phyloP scores from a whole-genome alignment of 495 filamentous ascomycete genomes.

The Penicillium mononematosum region DNA sequence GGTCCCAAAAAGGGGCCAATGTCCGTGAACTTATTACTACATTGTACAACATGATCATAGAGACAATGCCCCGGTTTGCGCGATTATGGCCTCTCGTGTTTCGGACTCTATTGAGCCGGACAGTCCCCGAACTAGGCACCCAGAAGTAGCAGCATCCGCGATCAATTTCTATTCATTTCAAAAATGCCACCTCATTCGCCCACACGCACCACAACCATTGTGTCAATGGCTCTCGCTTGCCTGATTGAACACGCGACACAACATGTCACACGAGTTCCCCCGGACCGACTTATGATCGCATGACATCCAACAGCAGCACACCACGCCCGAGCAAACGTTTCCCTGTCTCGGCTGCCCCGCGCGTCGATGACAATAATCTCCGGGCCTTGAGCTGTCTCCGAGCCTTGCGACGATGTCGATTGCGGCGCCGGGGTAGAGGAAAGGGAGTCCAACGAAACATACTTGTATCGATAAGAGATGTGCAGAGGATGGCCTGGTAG shows the following conservation, averaged over 20 bases:
- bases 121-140: not conserved
- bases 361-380: slow-evolving; percentile 50
- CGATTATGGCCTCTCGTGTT: not conserved
- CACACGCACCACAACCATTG: slow-evolving; percentile 63
- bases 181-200: slow-evolving; percentile 28
- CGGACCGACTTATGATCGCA: slow-evolving; percentile 63
- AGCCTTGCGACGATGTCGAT: slow-evolving; percentile 3
- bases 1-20: slow-evolving; percentile 3
- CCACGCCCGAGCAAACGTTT: slow-evolving; percentile 65
- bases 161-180: not conserved
- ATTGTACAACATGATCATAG: not conserved
- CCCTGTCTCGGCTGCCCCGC: slow-evolving; percentile 54
- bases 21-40: not conserved
- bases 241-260: slow-evolving; percentile 66
- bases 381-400: slow-evolving; percentile 34
- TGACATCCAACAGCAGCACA: slow-evolving; percentile 68
- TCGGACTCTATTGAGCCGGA: not conserved
- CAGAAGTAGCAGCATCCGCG: slow-evolving; percentile 3
- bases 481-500: slow-evolving; percentile 63
- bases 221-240: slow-evolving; percentile 65
- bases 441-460: slow-evolving; percentile 53
- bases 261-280: slow-evolving; percentile 64
- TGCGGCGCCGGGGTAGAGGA: slow-evolving; percentile 28
- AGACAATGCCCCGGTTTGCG: not conserved
- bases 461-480: slow-evolving; percentile 56